phyloP scores from a whole-genome alignment of 129 eudicot genomes.

The Saposhnikovia divaricata region DNA sequence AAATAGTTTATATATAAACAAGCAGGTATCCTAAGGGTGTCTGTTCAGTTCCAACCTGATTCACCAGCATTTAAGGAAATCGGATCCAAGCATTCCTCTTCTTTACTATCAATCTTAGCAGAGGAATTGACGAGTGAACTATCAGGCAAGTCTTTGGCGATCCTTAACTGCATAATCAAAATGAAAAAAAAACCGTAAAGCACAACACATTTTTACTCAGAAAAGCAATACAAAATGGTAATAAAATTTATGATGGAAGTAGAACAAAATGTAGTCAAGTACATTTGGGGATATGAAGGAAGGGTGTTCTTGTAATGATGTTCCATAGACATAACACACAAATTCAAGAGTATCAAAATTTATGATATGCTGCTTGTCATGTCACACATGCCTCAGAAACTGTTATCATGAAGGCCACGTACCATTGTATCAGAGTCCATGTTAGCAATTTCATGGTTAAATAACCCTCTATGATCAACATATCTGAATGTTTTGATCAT shows the following conservation, averaged over 20 bases:
- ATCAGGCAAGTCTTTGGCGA: conserved; percentile 29
- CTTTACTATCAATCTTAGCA: conserved; percentile 21
- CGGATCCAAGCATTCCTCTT: conserved; percentile 18
- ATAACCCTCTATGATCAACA: not conserved
- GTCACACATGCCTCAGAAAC: not conserved
- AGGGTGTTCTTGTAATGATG: not conserved
- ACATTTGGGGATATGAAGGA: not conserved
- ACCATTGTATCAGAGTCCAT: not conserved
- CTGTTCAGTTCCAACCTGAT: conserved; percentile 23
- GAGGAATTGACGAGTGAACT: conserved; percentile 9
- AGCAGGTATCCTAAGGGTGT: conserved; percentile 3
- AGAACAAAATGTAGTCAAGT: not conserved
- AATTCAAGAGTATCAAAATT: not conserved
- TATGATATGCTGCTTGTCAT: not conserved
- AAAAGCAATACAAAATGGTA: conserved; percentile 1
- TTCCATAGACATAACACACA: not conserved
- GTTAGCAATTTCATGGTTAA: not conserved
- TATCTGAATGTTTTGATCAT: not conserved
- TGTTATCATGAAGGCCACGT: not conserved
- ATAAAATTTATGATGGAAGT: conserved; percentile 1
- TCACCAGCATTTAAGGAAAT: conserved; percentile 24
- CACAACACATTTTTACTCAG: not conserved
- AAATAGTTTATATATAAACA: not conserved
- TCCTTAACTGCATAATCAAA: conserved; percentile 24
- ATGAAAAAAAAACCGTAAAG: conserved; percentile 5